Evolutionary conservation across 192 early-diverging fungal species (phyloP).

Genomic region (Gigaspora rosea): DNA sequence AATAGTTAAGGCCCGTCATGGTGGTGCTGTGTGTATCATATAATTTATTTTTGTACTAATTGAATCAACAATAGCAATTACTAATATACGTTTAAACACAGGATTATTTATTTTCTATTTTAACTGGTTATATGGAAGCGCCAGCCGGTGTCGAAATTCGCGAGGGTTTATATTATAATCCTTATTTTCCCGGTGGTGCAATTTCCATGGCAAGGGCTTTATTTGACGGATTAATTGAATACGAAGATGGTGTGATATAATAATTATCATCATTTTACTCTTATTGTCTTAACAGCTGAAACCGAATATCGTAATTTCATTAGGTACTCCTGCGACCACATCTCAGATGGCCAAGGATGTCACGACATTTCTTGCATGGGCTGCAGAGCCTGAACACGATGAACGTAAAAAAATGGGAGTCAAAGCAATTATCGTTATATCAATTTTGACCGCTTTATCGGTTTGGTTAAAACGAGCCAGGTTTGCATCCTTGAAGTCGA

Average conservation of each 20-base stretch:
- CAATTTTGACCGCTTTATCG: conserved; percentile 71
- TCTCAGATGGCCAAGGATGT: conserved; percentile 99
- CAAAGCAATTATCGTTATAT: conserved; percentile 79
- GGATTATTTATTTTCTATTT: conserved; percentile 94
- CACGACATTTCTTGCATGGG: conserved; percentile 89
- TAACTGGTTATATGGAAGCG: conserved; percentile 93
- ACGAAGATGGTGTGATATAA: conserved; percentile 71
- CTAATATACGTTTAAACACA: too few relatives aligned
- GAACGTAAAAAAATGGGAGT: conserved; percentile 95
- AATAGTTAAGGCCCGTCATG: conserved; percentile 93
- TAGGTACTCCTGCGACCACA: conserved; percentile 85
- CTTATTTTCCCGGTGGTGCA: conserved; percentile 98
- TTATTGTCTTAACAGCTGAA: background rate
- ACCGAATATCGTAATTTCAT: background rate
- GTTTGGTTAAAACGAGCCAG: conserved; percentile 94
- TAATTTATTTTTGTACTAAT: too few relatives aligned
- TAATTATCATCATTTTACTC: conserved; percentile 3
- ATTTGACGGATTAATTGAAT: conserved; percentile 94
- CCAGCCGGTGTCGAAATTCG: conserved; percentile 91
- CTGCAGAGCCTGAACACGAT: conserved; percentile 96
- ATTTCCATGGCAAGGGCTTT: conserved; percentile 95
- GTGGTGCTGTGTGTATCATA: conserved; percentile 67
- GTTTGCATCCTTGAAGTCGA: conserved; percentile 87
- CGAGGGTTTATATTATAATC: conserved; percentile 98
- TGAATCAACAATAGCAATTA: too few relatives aligned